Evolutionary conservation across 176 grass and related monocot species (phyloP).

Genomic region (Aegilops umbellulata): DNA sequence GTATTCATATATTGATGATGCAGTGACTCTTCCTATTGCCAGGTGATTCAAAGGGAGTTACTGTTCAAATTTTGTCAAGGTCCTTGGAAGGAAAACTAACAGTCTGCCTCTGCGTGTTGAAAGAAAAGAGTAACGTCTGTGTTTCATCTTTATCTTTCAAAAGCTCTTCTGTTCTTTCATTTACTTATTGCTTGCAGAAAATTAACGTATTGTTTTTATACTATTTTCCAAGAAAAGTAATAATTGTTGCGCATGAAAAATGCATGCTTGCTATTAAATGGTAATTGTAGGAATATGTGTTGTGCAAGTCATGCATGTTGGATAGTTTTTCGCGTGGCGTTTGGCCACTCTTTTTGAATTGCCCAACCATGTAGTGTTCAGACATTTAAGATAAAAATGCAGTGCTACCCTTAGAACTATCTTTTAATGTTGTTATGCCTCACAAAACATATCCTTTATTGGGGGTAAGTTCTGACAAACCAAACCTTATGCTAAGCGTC

Average conservation of each 20-base stretch:
- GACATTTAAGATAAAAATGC: neutral
- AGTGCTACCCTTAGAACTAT: neutral
- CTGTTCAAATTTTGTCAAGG: conserved; percentile 77
- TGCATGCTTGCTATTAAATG: neutral
- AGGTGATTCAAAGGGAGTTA: conserved; percentile 59
- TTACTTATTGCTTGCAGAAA: neutral
- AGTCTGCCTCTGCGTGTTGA: conserved; percentile 74
- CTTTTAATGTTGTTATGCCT: neutral
- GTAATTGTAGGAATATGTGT: neutral
- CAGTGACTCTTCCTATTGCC: conserved; percentile 24
- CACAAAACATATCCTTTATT: neutral
- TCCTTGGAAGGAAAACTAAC: conserved; percentile 81
- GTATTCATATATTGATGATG: neutral
- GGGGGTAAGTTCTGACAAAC: neutral
- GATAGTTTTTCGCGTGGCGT: neutral
- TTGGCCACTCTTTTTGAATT: neutral
- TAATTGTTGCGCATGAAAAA: neutral
- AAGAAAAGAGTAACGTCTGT: conserved; percentile 44
- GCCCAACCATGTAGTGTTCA: neutral
- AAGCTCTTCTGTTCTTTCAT: conserved; percentile 18
- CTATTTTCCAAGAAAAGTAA: neutral
- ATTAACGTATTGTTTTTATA: conserved; percentile 15
- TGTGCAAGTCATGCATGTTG: neutral
- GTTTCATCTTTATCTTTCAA: conserved; percentile 30
- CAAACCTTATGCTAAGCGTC: conserved; percentile 10